Percentiles rank a stretch among this genome's conserved stretches.
Evolutionary conservation across 2,329 filamentous ascomycete genomes (phyloP).

Genomic region (Calonectria ilicicola): DNA sequence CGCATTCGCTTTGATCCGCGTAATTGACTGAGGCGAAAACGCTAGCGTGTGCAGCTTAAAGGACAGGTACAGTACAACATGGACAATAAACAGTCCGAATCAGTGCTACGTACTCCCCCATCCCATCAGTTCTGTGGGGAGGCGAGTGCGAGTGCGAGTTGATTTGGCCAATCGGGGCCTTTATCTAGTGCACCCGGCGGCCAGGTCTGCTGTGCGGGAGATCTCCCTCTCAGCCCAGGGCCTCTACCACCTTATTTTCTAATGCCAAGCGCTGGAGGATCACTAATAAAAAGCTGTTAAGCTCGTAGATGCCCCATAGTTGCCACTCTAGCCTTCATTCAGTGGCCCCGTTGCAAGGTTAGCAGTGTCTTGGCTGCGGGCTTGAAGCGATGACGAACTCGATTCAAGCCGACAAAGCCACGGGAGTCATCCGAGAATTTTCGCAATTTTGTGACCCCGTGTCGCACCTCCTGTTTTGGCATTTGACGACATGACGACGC

Average conservation of each 20-base stretch:
- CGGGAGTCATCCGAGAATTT: not conserved
- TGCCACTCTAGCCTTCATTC: not conserved
- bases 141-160: constrained; percentile 11
- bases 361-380: not conserved
- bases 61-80: no score
- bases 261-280: not conserved
- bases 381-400: not conserved
- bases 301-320: not conserved
- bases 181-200: not conserved
- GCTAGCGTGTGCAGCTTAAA: no score
- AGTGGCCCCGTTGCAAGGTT: not conserved
- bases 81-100: not conserved
- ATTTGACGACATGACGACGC: not conserved
- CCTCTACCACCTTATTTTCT: not conserved
- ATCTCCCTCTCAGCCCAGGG: not conserved
- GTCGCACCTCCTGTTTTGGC: not conserved
- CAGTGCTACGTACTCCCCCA: not conserved
- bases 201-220: not conserved
- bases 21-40: no score
- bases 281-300: no score
- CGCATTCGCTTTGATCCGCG: constrained; percentile 5
- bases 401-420: not conserved
- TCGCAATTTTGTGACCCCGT: not conserved
- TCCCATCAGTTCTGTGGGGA: not conserved
- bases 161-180: not conserved